phyloP scores from a whole-genome alignment of 2,329 filamentous ascomycete genomes.

The Fulvia fulva region DNA sequence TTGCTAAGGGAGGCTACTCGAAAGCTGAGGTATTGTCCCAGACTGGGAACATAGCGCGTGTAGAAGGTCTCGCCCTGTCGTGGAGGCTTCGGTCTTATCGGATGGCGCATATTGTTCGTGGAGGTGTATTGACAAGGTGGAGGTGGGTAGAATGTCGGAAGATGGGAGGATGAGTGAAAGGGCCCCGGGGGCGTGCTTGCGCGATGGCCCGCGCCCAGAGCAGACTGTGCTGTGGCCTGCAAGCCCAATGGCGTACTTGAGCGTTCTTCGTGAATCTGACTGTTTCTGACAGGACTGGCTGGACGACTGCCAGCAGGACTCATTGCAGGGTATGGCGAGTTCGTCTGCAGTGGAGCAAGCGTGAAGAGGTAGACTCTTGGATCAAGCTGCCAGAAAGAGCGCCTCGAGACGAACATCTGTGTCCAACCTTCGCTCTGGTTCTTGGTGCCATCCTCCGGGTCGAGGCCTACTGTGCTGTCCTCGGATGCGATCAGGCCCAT shows the following conservation, averaged over 20 bases:
- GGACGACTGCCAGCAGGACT: conserved; percentile 51
- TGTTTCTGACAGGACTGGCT: conserved; percentile 43
- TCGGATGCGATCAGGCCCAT: conserved; percentile 81
- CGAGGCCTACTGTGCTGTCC: conserved; percentile 67
- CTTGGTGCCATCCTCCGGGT: conserved; percentile 48
- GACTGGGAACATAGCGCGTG: conserved; percentile 75
- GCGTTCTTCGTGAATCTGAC: conserved; percentile 11
- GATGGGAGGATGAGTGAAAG: conserved; percentile 75
- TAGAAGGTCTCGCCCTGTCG: conserved; percentile 91
- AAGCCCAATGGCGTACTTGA: conserved; percentile 8
- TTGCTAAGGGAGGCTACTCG: conserved; percentile 71
- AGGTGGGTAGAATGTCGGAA: conserved; percentile 88
- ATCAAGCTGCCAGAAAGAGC: conserved; percentile 89
- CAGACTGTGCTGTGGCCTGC: conserved; percentile 10
- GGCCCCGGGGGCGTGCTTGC: conserved; percentile 49
- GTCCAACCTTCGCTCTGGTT: conserved; percentile 65
- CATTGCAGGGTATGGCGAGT: conserved; percentile 46
- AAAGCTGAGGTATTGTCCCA: conserved; percentile 83
- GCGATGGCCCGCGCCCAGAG: conserved; percentile 8
- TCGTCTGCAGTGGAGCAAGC: conserved; percentile 55
- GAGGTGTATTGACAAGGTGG: conserved; percentile 75
- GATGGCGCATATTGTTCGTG: conserved; percentile 76
- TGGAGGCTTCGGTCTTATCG: conserved; percentile 80
- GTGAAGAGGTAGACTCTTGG: conserved; percentile 84
- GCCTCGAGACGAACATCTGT: conserved; percentile 75